Evolutionary conservation across 495 filamentous ascomycete species (phyloP), one percentile per base, ranked within the genome.

Genomic region (Tirmania nivea): DNA sequence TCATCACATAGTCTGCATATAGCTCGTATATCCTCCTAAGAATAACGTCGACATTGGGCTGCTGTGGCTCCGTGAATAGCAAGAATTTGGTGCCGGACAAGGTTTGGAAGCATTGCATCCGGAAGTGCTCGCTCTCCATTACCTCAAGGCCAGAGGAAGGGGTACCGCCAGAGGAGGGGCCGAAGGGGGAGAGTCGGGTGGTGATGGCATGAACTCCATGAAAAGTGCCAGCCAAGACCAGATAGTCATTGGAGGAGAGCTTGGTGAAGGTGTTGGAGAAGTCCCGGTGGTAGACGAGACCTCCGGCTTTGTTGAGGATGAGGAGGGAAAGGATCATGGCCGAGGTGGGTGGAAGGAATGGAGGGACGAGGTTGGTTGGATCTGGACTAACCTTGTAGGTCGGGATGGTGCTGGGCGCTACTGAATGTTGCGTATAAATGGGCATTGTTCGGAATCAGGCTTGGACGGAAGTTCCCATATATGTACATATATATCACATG

Each of bases 1-100:
- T 96, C 86, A 94, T 94, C 60, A 96, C 90, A 68, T 83, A 95
- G 69, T 97, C 92, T 35, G 84, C 77, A 69, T 95, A 97, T 51
- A 96, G 69, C 67, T 96, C 90, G 68, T 97, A 96, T 51, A 95
- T 78, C 65, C 78, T 81, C 59, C 75, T 73, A 60, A 90, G 77
- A 39, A 89, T 78, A 9, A 74, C 70, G 60, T 95, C 90, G 25
- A 92, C 78, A 65, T 90, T 92, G 52, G 79, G 76, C 68, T 93
- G 89, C 55, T 82, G 74, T 21, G 87, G 89, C 65, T 94, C 88
- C 39, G 92, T 94, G 62, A 97, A 94, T 17, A 97, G 70, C 52
- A 97, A 71, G 65, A 97, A 95, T 68, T 97, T 97, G 36, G 80
- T 88, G 36, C 92, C 92, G 2, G 90, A 96, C 60, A 88, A 60